Evolutionary conservation across 1,139 yeast genomes (phyloP).

Genomic region (Zygosaccharomyces pseudobailii): DNA sequence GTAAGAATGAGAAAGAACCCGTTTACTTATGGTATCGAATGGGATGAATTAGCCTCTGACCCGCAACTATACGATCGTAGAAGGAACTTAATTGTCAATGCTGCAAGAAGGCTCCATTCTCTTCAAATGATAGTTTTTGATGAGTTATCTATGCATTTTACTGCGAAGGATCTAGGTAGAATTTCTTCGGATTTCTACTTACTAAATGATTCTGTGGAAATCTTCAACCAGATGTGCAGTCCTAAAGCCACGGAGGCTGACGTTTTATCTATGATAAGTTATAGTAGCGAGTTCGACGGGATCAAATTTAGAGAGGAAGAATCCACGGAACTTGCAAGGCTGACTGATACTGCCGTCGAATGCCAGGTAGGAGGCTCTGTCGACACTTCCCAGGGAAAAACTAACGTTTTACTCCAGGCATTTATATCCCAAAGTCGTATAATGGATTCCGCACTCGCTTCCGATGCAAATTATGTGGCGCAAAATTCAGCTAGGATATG

Average conservation of each 20-base stretch:
- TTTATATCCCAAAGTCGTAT: conserved; percentile 72
- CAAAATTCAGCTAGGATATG: conserved; percentile 92
- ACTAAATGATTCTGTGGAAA: conserved; percentile 78
- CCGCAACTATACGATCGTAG: conserved; percentile 73
- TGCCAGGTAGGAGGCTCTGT: conserved; percentile 81
- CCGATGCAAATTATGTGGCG: conserved; percentile 91
- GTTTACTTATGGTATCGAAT: conserved; percentile 85
- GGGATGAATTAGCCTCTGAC: conserved; percentile 80
- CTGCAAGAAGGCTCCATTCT: conserved; percentile 76
- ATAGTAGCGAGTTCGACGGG: conserved; percentile 92
- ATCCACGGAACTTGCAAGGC: conserved; percentile 57
- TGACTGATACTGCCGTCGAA: conserved; percentile 59
- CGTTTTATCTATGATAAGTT: conserved; percentile 79
- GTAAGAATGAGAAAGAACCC: conserved; percentile 96
- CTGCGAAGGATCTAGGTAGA: conserved; percentile 86
- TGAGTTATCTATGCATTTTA: conserved; percentile 73
- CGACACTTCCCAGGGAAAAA: conserved; percentile 78
- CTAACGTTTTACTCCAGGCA: conserved; percentile 82
- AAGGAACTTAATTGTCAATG: conserved; percentile 65
- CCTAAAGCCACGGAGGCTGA: conserved; percentile 92
- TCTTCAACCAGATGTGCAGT: conserved; percentile 78
- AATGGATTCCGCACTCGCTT: conserved; percentile 72
- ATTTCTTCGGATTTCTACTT: conserved; percentile 92
- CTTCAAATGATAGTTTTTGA: conserved; percentile 93
- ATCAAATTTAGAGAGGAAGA: conserved; percentile 89